phyloP scores from a whole-genome alignment of 164 flowering plant genomes.

The Cinnamomum micranthum region DNA sequence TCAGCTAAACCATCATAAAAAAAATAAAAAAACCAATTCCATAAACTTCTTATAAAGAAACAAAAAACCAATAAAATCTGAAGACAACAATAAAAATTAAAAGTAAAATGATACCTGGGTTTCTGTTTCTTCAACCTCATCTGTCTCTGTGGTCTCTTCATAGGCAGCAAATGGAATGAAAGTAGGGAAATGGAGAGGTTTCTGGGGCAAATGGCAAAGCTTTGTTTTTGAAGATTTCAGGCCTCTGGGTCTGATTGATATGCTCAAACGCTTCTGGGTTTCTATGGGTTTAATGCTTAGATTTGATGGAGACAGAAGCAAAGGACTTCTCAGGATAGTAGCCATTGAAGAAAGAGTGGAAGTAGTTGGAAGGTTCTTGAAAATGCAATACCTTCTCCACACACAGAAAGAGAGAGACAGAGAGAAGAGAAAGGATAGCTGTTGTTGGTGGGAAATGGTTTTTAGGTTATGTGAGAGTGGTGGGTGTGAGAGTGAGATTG shows the following conservation, averaged over 20 bases:
- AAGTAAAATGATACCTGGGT: slow-evolving; percentile 10
- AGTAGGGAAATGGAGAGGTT: slow-evolving; percentile 2
- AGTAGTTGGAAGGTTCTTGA: neutral
- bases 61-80: neutral
- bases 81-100: neutral
- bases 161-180: slow-evolving; percentile 12
- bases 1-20: neutral
- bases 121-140: slow-evolving; percentile 13
- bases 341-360: slow-evolving; percentile 15
- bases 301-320: slow-evolving; percentile 1
- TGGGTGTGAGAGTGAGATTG: no score
- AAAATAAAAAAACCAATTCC: neutral
- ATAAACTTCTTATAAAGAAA: neutral
- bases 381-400: no score
- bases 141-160: slow-evolving; percentile 20
- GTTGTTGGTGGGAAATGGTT: no score
- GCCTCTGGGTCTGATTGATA: slow-evolving; percentile 10
- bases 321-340: slow-evolving; percentile 8
- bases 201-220: neutral
- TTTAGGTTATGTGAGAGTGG: no score
- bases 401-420: no score
- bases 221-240: neutral
- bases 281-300: slow-evolving; percentile 2
- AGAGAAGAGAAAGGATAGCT: no score
- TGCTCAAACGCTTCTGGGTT: slow-evolving; percentile 7